These are phyloP conservation scores for Asterella californica DNA, from an alignment of 225 moss, liverwort and hornwort genomes.

Conservation along the genomic window DNA sequence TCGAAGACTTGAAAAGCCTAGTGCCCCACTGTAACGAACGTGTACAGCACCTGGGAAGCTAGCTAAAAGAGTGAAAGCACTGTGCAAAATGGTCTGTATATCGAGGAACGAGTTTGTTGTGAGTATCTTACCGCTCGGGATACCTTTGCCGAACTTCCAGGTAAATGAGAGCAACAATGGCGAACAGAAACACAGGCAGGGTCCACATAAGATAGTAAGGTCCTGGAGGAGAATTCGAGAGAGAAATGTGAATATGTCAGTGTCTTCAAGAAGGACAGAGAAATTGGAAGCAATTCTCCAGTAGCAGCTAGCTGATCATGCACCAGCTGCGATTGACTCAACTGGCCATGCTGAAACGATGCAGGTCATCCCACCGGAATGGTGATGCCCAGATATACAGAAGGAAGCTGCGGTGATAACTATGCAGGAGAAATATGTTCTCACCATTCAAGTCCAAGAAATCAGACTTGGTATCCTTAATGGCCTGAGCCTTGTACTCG, in stretches of 20 bases:
- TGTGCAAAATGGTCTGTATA: neutral
- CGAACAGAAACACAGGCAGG: conserved; percentile 50
- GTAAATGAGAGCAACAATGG: conserved; percentile 47
- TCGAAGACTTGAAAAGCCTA: neutral
- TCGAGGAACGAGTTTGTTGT: neutral
- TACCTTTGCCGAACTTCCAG: conserved; percentile 39
- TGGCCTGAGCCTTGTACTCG: conserved; percentile 43
- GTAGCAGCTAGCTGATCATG: too few relatives aligned
- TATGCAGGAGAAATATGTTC: neutral
- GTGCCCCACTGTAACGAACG: neutral
- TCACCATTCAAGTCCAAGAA: conserved; percentile 49
- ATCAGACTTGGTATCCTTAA: conserved; percentile 28
- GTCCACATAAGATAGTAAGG: conserved; percentile 48
- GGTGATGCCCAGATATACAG: neutral
- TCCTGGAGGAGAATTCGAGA: neutral
- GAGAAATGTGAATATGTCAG: neutral
- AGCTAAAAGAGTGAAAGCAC: too few relatives aligned
- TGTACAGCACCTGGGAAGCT: neutral
- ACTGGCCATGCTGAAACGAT: too few relatives aligned
- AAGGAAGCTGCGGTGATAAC: neutral
- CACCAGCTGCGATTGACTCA: too few relatives aligned
- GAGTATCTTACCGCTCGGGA: conserved; percentile 29
- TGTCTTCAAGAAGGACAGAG: neutral
- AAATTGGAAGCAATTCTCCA: too few relatives aligned
- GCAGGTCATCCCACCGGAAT: too few relatives aligned